Evolutionary conservation across 164 flowering plant species (phyloP).

Genomic region (Stephania cephalantha): DNA sequence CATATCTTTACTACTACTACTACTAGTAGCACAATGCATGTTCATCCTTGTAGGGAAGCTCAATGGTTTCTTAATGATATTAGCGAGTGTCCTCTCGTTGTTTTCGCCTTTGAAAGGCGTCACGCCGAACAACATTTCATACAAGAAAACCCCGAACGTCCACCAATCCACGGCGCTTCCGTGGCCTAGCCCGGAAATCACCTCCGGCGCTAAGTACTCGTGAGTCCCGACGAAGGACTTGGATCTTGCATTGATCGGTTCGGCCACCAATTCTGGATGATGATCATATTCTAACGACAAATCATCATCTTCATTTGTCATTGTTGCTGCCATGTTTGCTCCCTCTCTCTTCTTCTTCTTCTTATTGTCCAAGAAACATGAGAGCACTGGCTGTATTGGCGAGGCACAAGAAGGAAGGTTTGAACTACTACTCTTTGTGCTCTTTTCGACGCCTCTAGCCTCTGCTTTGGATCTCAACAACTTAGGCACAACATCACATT

Average conservation of each 20-base stretch:
- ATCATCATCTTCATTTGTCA: conserved; percentile 4
- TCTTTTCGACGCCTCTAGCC: conserved; percentile 5
- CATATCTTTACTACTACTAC: conserved; percentile 30
- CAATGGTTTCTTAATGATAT: conserved; percentile 64
- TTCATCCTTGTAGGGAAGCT: conserved; percentile 47
- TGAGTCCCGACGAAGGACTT: conserved; percentile 92
- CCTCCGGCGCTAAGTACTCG: conserved; percentile 89
- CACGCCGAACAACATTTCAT: conserved; percentile 67
- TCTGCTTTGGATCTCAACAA: conserved; percentile 27
- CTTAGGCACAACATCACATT: conserved; percentile 75
- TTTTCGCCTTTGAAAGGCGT: conserved; percentile 86
- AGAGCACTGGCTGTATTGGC: conserved; percentile 68
- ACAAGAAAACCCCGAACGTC: conserved; percentile 81
- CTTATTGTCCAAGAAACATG: conserved; percentile 41
- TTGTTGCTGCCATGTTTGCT: background rate
- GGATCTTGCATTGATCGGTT: conserved; percentile 62
- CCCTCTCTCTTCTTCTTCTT: conserved; percentile 1
- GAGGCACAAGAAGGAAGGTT: conserved; percentile 40
- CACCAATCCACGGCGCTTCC: conserved; percentile 94
- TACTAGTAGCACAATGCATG: conserved; percentile 14
- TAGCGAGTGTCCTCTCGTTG: conserved; percentile 72
- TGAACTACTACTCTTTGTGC: conserved; percentile 16
- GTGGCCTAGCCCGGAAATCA: conserved; percentile 77
- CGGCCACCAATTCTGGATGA: conserved; percentile 57
- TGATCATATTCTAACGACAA: conserved; percentile 17